These are phyloP conservation scores for Fusarium tupiense DNA, from an alignment of 2,329 filamentous ascomycete species.

Conservation along the genomic window DNA sequence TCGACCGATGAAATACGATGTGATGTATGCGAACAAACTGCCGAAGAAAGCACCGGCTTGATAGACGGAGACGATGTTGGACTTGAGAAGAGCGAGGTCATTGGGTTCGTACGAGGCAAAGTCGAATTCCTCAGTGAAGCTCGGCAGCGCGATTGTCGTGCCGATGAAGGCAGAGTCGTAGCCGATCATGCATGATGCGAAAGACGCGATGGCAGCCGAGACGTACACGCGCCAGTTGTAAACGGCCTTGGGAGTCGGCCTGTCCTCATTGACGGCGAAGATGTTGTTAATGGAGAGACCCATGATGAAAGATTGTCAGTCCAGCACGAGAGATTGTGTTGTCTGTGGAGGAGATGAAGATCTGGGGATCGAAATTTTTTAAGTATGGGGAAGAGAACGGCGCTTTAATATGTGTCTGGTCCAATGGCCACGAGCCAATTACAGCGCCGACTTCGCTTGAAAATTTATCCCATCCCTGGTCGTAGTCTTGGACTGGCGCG, in stretches of 20 bases:
- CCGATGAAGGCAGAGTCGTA: constrained; percentile 82
- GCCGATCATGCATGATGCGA: constrained; percentile 67
- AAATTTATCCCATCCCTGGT: constrained; percentile 2
- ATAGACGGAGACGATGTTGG: constrained; percentile 83
- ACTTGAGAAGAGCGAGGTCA: constrained; percentile 67
- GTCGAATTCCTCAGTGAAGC: constrained; percentile 75
- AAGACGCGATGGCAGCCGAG: constrained; percentile 63
- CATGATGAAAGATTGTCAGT: not conserved
- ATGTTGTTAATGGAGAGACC: constrained; percentile 51
- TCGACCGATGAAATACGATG: constrained; percentile 74
- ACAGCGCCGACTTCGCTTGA: not conserved
- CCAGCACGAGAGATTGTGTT: not conserved
- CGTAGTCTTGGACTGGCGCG: not conserved
- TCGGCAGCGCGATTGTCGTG: constrained; percentile 75
- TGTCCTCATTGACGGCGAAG: constrained; percentile 63
- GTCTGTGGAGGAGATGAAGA: not conserved
- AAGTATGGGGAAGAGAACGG: not conserved
- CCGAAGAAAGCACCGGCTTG: constrained; percentile 88
- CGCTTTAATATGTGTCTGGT: not conserved
- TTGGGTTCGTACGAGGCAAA: constrained; percentile 61
- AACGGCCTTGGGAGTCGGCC: constrained; percentile 64
- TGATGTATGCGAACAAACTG: constrained; percentile 72
- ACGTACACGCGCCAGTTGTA: constrained; percentile 70
- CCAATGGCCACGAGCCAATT: not conserved
- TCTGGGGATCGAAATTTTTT: not conserved